A percentile compares a stretch with the other conserved stretches of the same genome.
Conservation (phyloP, 129 eudicot species). For the Glebionis coronaria region DNA sequence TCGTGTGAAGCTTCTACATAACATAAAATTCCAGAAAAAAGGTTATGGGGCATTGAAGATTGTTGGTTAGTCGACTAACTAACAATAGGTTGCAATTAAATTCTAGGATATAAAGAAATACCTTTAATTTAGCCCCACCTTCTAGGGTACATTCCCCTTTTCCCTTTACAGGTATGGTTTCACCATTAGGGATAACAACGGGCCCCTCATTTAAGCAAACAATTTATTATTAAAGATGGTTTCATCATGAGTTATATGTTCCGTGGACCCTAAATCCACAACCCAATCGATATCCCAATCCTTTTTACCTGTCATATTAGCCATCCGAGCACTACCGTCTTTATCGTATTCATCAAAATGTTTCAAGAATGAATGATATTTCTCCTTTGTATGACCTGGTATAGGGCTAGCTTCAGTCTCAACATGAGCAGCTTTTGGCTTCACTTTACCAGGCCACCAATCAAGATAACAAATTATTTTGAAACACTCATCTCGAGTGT, state of each 20-base stretch:
- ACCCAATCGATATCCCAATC: slow-evolving; percentile 3
- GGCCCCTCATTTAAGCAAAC: neutral
- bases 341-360: neutral
- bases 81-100: slow-evolving; percentile 11
- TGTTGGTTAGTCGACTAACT: neutral
- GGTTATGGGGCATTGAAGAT: neutral
- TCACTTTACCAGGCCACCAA: slow-evolving; percentile 8
- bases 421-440: neutral
- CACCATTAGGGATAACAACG: neutral
- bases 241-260: slow-evolving; percentile 9
- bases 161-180: slow-evolving; percentile 2
- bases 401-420: slow-evolving; percentile 5
- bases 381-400: slow-evolving; percentile 1
- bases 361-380: neutral
- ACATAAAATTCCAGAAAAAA: neutral
- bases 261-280: slow-evolving; percentile 2
- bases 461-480: neutral
- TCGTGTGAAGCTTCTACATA: neutral
- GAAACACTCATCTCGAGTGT: slow-evolving; percentile 2
- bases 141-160: slow-evolving; percentile 10
- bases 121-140: slow-evolving; percentile 12
- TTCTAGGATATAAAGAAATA: slow-evolving; percentile 7
- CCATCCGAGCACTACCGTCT: slow-evolving; percentile 1
- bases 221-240: neutral
- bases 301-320: neutral